Conservation (phyloP, 2,329 filamentous ascomycete genomes). For the Xylaria polymorpha region DNA sequence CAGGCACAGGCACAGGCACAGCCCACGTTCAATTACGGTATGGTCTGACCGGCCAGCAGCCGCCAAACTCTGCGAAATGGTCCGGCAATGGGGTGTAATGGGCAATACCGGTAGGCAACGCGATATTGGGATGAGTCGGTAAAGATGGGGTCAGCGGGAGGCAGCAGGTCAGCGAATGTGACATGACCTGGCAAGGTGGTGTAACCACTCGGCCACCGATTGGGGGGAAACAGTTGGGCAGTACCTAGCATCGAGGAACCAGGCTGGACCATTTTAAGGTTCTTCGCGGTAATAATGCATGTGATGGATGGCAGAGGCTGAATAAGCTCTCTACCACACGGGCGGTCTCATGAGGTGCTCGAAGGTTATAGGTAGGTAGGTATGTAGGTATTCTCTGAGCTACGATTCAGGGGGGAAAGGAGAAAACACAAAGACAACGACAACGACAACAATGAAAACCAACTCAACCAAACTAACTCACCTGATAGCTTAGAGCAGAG, state of each 20-base stretch:
- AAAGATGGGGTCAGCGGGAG: conserved; percentile 22
- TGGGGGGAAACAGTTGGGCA: conserved; percentile 18
- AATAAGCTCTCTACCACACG: conserved; percentile 9
- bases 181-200: conserved; percentile 35
- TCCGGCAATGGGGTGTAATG: no score
- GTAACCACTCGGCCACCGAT: conserved; percentile 41
- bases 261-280: conserved; percentile 12
- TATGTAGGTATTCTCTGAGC: neutral
- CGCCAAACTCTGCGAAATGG: conserved; percentile 12
- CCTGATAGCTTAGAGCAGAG: neutral
- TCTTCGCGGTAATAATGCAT: neutral
- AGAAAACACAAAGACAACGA: neutral
- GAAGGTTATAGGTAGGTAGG: neutral
- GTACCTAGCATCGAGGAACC: neutral
- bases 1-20: neutral
- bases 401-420: neutral
- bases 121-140: conserved; percentile 21
- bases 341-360: neutral
- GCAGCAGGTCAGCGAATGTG: conserved; percentile 32
- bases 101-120: conserved; percentile 24
- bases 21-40: conserved; percentile 14
- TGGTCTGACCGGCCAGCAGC: conserved; percentile 29
- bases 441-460: neutral
- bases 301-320: conserved; percentile 9
- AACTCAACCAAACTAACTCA: conserved; percentile 18